Base-by-base conservation (phyloP, 768 basidiomycete genomes). In the Pleurotus cornucopiae region DNA sequence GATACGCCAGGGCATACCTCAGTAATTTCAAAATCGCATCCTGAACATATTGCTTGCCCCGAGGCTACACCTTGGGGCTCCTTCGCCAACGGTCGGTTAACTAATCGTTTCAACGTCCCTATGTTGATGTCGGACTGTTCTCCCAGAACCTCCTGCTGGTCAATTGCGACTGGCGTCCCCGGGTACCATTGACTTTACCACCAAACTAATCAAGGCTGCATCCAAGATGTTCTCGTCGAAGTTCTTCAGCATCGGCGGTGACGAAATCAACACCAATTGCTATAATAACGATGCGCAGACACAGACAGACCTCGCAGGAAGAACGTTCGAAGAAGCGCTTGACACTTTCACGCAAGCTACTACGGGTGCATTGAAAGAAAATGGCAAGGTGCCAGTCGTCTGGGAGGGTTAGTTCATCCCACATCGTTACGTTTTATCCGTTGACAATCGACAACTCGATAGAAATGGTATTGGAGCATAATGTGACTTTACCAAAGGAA, bases 1-100 rank as follows among this genome's bases (percentile, higher is more conserved):
- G 93, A 93, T 65, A 88, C 81, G 2, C 92, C 92, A 0, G 92
- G 91, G 0, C 93, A 94, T 67, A 90, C 90, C 2, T 75, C 86
- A 0, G 69, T 76, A 26, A 86, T 94, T 39, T 77, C 76, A 2
- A 61, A 71, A 6, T 76, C 87, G 0, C 80, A 89, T 63, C 91
- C 92, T 0, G 87, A 92, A 26, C 80, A 83, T 56, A 67, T 94
- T 39, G 91, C 90, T 1, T 93, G 92, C 61, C 66, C 72, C 13
- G 66, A 77, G 13, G 76, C 73, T 2, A 67, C 74, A 1, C 87
- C 86, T 0, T 88, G 88, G 86, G 14, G 70, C 0, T 70, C 66
- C 4, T 89, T 81, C 55, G 88, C 88, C 5, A 77, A 72, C 60
- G 76, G 76, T 73, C 56, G 25, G 59, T 41, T 9, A 16, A 13